These are phyloP conservation scores for Boletus reticuloceps DNA, from an alignment of 768 basidiomycete genomes.

Conservation along the genomic window DNA sequence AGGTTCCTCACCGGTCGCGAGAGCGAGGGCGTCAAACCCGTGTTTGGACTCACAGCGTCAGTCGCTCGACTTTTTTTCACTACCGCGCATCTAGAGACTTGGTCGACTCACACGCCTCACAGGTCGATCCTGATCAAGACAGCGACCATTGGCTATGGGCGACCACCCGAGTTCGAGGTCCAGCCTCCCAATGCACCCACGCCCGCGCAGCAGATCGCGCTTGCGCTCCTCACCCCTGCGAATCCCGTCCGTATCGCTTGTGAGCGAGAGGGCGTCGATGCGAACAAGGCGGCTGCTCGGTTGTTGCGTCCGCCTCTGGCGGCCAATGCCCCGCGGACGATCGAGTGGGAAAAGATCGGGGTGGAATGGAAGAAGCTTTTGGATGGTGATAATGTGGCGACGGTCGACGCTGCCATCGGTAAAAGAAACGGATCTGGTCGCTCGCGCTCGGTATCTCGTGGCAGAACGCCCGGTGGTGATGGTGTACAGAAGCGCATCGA, in stretches of 20 bases:
- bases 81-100: too few relatives aligned
- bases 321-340: constrained; percentile 8
- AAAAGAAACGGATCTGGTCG: neutral
- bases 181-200: constrained; percentile 43
- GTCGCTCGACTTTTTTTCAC: constrained; percentile 26
- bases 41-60: constrained; percentile 85
- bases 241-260: constrained; percentile 27
- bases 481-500: constrained; percentile 4
- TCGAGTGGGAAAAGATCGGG: constrained; percentile 22
- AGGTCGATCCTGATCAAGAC: constrained; percentile 53
- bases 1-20: constrained; percentile 86
- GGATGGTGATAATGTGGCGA: neutral
- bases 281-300: constrained; percentile 11
- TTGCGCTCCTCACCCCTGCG: constrained; percentile 35
- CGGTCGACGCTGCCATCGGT: neutral
- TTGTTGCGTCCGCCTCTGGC: constrained; percentile 10
- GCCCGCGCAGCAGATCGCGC: constrained; percentile 40
- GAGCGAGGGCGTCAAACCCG: constrained; percentile 81
- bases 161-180: constrained; percentile 43
- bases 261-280: constrained; percentile 25
- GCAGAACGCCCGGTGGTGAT: neutral
- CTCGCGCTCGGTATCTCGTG: neutral
- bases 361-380: constrained; percentile 18
- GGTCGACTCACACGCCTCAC: neutral
- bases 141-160: constrained; percentile 49